Conservation (phyloP, 345 rosid genomes). For the Excoecaria cochinchinensis region DNA sequence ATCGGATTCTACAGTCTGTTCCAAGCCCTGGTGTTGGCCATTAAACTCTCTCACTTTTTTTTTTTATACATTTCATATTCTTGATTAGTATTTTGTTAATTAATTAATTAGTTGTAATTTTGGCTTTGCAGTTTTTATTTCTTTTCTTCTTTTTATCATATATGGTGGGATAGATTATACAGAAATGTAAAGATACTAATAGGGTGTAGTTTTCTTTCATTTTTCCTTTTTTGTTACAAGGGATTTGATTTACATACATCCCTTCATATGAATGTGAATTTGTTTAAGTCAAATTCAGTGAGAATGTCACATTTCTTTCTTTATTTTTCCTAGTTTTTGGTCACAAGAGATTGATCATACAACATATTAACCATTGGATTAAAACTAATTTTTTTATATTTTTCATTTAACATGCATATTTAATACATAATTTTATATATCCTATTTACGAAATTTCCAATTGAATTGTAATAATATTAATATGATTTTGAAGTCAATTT, state of each 20-base stretch:
- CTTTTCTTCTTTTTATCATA: neutral
- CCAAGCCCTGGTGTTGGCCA: constrained; percentile 92
- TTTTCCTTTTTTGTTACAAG: neutral
- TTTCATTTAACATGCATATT: no score
- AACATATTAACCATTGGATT: neutral
- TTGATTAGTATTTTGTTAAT: neutral
- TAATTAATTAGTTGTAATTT: neutral
- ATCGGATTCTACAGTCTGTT: constrained; percentile 66
- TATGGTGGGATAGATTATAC: neutral
- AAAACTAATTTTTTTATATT: no score
- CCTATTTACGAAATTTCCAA: no score
- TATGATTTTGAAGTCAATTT: no score
- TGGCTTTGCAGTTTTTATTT: constrained; percentile 3
- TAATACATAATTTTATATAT: no score
- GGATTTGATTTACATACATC: constrained; percentile 11
- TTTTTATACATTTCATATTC: neutral
- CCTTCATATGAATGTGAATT: constrained; percentile 12
- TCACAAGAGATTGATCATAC: neutral
- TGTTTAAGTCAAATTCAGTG: neutral
- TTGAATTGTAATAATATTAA: no score
- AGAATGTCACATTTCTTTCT: neutral
- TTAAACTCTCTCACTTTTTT: constrained; percentile 5
- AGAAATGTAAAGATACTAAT: constrained; percentile 4
- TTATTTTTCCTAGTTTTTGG: neutral
- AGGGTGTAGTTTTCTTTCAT: neutral